Conservation (phyloP, 192 early-diverging fungal genomes). For the Spinellus fusiger region DNA sequence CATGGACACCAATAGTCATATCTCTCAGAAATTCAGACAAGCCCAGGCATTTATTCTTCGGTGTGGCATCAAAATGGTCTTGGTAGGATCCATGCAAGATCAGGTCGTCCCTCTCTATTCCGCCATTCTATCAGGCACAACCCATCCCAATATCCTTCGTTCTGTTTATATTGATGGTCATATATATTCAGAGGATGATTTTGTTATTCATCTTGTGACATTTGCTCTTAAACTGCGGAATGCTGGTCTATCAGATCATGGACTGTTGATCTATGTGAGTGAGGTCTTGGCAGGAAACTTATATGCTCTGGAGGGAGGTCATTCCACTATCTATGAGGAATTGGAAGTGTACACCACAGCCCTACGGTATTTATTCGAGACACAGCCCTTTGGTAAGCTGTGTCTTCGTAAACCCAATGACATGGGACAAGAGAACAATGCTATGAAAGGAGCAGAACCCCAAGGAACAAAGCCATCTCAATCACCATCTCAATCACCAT, state of each 20-base stretch:
- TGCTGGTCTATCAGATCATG: conserved; percentile 81
- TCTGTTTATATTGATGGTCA: conserved; percentile 86
- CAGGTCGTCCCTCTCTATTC: conserved; percentile 94
- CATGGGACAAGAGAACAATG: not conserved
- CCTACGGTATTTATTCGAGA: conserved; percentile 43
- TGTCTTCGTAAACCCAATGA: not conserved
- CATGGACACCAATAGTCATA: conserved; percentile 68
- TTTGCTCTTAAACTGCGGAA: conserved; percentile 88
- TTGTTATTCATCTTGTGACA: conserved; percentile 80
- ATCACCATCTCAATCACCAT: too few species aligned
- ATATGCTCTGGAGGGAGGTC: conserved; percentile 83
- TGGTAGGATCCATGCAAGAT: conserved; percentile 88
- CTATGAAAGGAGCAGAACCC: not conserved
- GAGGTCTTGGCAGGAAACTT: conserved; percentile 84
- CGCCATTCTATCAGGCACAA: conserved; percentile 55
- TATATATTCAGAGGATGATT: conserved; percentile 80
- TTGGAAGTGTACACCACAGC: conserved; percentile 73
- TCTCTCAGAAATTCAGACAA: conserved; percentile 64
- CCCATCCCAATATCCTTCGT: conserved; percentile 79
- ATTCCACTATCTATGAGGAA: conserved; percentile 92
- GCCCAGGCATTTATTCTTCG: conserved; percentile 62
- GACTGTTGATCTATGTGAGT: conserved; percentile 79
- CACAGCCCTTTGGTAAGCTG: conserved; percentile 30
- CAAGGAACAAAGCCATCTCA: too few species aligned
- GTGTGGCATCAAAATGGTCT: conserved; percentile 63